Evolutionary conservation across 768 basidiomycete genomes (phyloP).

Genomic region (Rhizopogon vesiculosus): DNA sequence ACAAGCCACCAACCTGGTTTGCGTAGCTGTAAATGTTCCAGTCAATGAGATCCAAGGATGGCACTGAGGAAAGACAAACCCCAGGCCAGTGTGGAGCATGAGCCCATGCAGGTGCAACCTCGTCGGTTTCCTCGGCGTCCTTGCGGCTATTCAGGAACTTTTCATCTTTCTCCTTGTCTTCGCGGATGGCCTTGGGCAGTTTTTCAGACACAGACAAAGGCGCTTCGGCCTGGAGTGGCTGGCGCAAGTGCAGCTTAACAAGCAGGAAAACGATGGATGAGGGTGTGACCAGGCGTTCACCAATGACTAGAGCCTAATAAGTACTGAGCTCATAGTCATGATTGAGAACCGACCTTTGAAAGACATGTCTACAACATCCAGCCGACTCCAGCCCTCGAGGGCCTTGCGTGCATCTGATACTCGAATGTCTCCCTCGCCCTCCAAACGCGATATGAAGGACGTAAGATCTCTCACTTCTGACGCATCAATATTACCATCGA

Average conservation of each 20-base stretch:
- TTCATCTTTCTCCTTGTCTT: slow-evolving; percentile 60
- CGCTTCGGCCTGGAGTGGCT: slow-evolving; percentile 36
- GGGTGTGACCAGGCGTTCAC: slow-evolving; percentile 83
- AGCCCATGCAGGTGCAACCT: slow-evolving; percentile 50
- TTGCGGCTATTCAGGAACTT: slow-evolving; percentile 61
- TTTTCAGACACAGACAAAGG: slow-evolving; percentile 34
- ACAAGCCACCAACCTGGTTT: slow-evolving; percentile 93
- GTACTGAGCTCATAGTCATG: slow-evolving; percentile 1
- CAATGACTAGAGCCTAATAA: slow-evolving; percentile 58
- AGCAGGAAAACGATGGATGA: slow-evolving; percentile 84
- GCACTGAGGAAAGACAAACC: slow-evolving; percentile 38
- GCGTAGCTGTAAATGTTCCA: slow-evolving; percentile 50
- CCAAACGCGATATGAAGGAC: slow-evolving; percentile 44
- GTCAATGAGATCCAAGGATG: slow-evolving; percentile 1
- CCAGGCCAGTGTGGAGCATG: slow-evolving; percentile 93
- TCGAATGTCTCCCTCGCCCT: slow-evolving; percentile 43
- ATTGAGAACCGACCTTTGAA: slow-evolving; percentile 67
- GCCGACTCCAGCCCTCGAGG: slow-evolving; percentile 62
- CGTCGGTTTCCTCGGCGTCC: slow-evolving; percentile 59
- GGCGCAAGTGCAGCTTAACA: slow-evolving; percentile 73
- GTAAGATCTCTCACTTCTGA: slow-evolving; percentile 36
- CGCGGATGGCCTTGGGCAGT: slow-evolving; percentile 36
- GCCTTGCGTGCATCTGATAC: slow-evolving; percentile 42
- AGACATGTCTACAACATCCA: slow-evolving; percentile 75
- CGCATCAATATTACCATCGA: slow-evolving; percentile 38